Evolutionary conservation across 2,329 filamentous ascomycete genomes (phyloP), one percentile per base, ranked within the genome.

Genomic region (Lachnellula hyalina): DNA sequence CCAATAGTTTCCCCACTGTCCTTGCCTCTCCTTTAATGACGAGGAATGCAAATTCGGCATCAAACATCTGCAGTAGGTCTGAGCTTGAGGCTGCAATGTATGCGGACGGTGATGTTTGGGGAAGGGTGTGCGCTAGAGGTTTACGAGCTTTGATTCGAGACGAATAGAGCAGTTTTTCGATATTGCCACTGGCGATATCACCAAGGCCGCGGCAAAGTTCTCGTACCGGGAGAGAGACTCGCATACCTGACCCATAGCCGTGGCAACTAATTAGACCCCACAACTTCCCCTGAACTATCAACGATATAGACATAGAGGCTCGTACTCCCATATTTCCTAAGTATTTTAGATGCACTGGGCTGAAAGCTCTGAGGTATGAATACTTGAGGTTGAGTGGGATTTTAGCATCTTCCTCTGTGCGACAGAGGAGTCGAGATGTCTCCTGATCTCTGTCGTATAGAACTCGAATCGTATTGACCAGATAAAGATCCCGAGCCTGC

Each of bases 231-330:
- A 96, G 94, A 0, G 89, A 88, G 0, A 96, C 89, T n/a, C 90
- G 80, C 88, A 93, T 94, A 4, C 89, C 90, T 1, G 70, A 55
- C 0, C 87, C 90, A 64, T 95, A 94, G 0, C 85, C 82, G 66
- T 96, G 90, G 57, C 90, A 95, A 2, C 89, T 85, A 25, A 96
- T 90, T 23, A 96, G 74, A 0, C 90, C 90, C 90, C 90, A 96
- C 0, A 96, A 73, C 62, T 94, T 87, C 62, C 82, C 78, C 63
- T 94, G 92, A 0, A 88, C 87, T 56, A 90, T 93, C 66, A 95
- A 86, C 1, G 89, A 94, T 56, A 96, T 90, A 0, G 90, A 96
- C 89, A 96, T 96, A 59, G 89, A 94, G 0, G 90, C 89, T 11
- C 89, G 83, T 0, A 95, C 90, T 4, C 84, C 86, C 90, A 96